Conservation (phyloP, 805 yeast genomes). For the Clavispora phyllophila region DNA sequence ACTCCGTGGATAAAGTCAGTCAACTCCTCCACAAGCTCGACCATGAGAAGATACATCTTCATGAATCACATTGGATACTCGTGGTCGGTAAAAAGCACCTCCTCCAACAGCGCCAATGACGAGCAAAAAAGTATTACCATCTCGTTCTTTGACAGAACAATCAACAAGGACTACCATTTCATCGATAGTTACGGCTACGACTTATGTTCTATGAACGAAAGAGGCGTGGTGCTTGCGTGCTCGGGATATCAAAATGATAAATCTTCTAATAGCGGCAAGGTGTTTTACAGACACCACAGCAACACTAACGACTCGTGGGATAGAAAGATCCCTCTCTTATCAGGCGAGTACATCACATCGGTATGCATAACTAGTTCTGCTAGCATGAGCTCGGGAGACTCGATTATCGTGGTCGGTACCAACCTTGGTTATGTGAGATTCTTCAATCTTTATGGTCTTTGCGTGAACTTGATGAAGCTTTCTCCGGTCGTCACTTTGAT, state of each 20-base stretch:
- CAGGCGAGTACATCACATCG: constrained; percentile 60
- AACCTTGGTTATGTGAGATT: constrained; percentile 69
- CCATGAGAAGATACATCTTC: constrained; percentile 62
- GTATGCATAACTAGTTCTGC: constrained; percentile 49
- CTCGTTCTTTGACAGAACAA: constrained; percentile 74
- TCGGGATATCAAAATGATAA: constrained; percentile 22
- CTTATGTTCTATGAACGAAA: constrained; percentile 64
- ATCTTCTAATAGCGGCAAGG: constrained; percentile 26
- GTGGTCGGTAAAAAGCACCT: constrained; percentile 55
- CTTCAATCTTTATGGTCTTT: constrained; percentile 69
- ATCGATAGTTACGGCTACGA: constrained; percentile 70
- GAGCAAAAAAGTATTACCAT: constrained; percentile 69
- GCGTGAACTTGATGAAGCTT: constrained; percentile 62
- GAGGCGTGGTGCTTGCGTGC: constrained; percentile 57
- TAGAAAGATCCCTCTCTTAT: constrained; percentile 46
- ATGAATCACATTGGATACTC: constrained; percentile 80
- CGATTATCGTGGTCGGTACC: constrained; percentile 64
- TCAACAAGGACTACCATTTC: constrained; percentile 78
- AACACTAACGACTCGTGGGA: constrained; percentile 69
- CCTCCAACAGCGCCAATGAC: constrained; percentile 9
- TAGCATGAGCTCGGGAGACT: constrained; percentile 23
- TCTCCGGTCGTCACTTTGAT: constrained; percentile 70
- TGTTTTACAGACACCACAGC: constrained; percentile 68
- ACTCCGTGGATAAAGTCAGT: constrained; percentile 62
- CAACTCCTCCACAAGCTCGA: constrained; percentile 25